Evolutionary conservation across 257 asterid genomes (phyloP), one percentile per base, ranked within the genome.

Genomic region (Nicotiana benthamiana): DNA sequence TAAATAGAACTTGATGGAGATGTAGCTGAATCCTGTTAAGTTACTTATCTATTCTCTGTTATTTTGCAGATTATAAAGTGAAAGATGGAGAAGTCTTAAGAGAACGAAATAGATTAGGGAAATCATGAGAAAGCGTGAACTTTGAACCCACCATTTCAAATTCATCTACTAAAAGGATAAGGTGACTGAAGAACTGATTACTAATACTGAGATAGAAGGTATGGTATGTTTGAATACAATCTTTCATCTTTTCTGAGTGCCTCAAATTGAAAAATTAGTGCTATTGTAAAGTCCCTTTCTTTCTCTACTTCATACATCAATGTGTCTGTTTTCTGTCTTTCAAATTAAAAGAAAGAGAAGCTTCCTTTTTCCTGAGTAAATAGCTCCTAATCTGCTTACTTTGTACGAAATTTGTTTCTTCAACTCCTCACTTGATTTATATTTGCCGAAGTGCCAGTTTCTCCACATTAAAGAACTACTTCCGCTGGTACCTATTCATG

Each of bases 61-160:
- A 61, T 63, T 75, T 30, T 54, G 79, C 80, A 80, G 84, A 66
- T 52, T 75, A 24, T 26, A 46, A 79, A 60, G 67, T 83, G 80
- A 79, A 70, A 82, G 75, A 53, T 68, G 40, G 66, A 78, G 67
- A 82, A 81, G 59, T 75, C 83, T 72, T 75, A 40, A 81, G 75
- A 63, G 74, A 48, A 77, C 81, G 43, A 80, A 80, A 80, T 40
- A 57, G 67, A 36, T 4, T 40, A 6, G 83, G 46, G 27, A 46
- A 56, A 63, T 59, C 80, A 64, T 74, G 76, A 57, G 56, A 36
- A n/a, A 80, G 18, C 36, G 53, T n/a, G 79, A 62, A 62, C 40
- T 59, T 34, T 70, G 46, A 30, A 83, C 72, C 65, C 24, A 72
- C 30, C 1, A 26, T 40, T 28, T 51, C 79, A 28, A 76, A 53